Evolutionary conservation across 2,329 filamentous ascomycete species (phyloP).

Genomic region (Phaeosphaeria sp.): DNA sequence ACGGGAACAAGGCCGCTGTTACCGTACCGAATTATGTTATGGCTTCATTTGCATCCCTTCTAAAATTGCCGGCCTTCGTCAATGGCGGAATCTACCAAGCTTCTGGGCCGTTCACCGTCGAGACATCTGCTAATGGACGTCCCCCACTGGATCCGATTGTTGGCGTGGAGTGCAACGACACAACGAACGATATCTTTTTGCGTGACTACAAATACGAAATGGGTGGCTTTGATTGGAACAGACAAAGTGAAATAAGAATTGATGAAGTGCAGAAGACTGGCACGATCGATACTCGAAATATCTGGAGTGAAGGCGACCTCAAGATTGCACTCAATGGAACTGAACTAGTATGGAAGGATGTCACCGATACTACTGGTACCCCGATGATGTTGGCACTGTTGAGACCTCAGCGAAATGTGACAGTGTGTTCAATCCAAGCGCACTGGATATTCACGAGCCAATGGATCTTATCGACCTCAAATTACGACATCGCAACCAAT

Average conservation of each 20-base stretch:
- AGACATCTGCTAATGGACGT: neutral
- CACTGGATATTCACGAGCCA: neutral
- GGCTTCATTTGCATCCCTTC: neutral
- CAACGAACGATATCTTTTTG: neutral
- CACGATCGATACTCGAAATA: neutral
- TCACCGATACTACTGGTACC: neutral
- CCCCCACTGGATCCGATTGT: neutral
- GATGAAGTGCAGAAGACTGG: neutral
- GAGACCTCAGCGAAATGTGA: neutral
- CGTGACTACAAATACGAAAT: neutral
- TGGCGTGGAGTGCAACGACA: neutral
- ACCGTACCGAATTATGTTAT: neutral
- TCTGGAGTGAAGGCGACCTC: neutral
- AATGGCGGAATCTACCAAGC: neutral
- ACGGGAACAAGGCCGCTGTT: neutral
- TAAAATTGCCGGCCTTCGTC: neutral
- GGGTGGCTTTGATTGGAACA: neutral
- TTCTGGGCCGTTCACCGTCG: neutral
- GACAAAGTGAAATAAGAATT: neutral
- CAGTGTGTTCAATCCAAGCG: neutral
- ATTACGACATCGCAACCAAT: neutral
- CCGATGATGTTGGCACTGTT: neutral
- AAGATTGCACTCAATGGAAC: neutral
- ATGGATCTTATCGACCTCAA: neutral
- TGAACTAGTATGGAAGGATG: neutral